Conservation (phyloP, 2,329 filamentous ascomycete genomes). For the Fusarium musae region DNA sequence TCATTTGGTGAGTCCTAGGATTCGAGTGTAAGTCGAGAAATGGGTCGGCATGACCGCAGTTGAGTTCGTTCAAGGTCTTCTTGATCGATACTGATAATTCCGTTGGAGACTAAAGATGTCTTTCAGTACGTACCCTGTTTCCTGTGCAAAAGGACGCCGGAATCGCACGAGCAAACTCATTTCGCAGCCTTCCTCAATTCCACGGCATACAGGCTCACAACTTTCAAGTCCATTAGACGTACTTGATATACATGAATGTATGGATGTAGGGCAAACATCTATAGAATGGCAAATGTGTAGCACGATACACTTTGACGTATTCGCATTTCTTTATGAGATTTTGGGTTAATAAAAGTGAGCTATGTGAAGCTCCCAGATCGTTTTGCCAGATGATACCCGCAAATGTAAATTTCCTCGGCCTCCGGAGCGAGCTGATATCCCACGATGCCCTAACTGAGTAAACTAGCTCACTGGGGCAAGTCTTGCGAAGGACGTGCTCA, state of each 20-base stretch:
- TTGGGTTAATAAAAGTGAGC: background rate
- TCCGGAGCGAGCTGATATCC: background rate
- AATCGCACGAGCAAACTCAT: background rate
- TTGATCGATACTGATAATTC: too few relatives aligned
- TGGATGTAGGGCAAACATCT: background rate
- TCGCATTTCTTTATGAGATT: background rate
- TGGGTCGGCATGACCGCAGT: background rate
- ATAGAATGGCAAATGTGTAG: background rate
- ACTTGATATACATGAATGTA: background rate
- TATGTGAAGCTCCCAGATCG: background rate
- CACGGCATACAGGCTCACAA: background rate
- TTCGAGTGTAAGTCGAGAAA: background rate
- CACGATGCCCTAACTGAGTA: background rate
- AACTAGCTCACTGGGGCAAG: conserved; percentile 1
- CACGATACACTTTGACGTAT: background rate
- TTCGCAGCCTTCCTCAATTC: background rate
- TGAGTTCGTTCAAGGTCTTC: background rate
- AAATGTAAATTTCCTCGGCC: background rate
- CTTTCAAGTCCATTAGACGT: background rate
- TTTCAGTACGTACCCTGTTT: background rate
- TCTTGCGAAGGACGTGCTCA: conserved; percentile 15
- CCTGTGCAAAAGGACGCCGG: background rate
- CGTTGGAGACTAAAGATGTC: background rate
- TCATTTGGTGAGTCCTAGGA: background rate
- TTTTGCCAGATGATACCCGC: background rate